Evolutionary conservation across 495 filamentous ascomycete genomes (phyloP).

Genomic region (Aspergillus carlsbadensis): DNA sequence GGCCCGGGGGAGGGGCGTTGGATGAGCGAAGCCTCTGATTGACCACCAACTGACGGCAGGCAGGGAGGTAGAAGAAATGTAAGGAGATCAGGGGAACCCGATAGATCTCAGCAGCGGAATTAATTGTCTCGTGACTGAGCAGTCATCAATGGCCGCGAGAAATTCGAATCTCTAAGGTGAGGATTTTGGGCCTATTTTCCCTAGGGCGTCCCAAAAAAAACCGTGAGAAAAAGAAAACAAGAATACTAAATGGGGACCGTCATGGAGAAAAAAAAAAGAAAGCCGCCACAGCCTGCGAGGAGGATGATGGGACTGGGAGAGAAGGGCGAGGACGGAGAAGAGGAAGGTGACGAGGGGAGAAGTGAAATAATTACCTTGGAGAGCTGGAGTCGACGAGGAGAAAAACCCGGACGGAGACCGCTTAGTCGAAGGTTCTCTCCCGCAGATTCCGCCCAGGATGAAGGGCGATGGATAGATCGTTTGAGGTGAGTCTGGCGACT

Average conservation of each 20-base stretch:
- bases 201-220: slow-evolving; percentile 16
- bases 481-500: slow-evolving; percentile 5
- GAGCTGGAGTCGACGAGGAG: background rate
- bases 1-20: slow-evolving; percentile 15
- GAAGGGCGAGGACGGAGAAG: slow-evolving; percentile 5
- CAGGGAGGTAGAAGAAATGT: slow-evolving; percentile 6
- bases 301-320: background rate
- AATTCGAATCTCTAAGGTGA: slow-evolving; percentile 14
- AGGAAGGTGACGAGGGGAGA: slow-evolving; percentile 10
- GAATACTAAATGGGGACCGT: slow-evolving; percentile 12
- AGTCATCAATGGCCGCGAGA: slow-evolving; percentile 25
- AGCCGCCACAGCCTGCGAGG: slow-evolving; percentile 18
- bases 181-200: slow-evolving; percentile 19
- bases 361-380: background rate
- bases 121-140: slow-evolving; percentile 24
- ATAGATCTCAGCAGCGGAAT: slow-evolving; percentile 22
- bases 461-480: slow-evolving; percentile 15
- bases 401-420: slow-evolving; percentile 15
- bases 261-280: slow-evolving; percentile 12
- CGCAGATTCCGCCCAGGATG: slow-evolving; percentile 10
- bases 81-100: background rate
- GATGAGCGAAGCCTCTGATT: slow-evolving; percentile 8
- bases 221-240: slow-evolving; percentile 10
- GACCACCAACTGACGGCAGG: slow-evolving; percentile 5
- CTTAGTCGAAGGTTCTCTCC: slow-evolving; percentile 14